A percentile compares a stretch with the other conserved stretches of the same genome.
Conservation (phyloP, 2,329 filamentous ascomycete species). For the Aspergillus fructus region DNA sequence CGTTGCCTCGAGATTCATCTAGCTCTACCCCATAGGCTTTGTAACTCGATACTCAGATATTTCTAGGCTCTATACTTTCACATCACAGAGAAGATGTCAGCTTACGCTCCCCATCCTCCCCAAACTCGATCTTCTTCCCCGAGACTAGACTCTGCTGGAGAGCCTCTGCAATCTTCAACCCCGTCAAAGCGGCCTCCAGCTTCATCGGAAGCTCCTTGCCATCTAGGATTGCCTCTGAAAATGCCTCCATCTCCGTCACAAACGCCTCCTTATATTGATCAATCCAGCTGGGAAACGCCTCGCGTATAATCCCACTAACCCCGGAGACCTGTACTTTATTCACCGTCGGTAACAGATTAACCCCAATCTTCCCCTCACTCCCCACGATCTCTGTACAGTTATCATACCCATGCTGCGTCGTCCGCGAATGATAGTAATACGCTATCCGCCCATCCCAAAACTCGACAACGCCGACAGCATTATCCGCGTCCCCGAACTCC, state of each 20-base stretch:
- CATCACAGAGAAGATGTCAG: no score
- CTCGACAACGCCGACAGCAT: conserved; percentile 64
- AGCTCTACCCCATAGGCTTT: no score
- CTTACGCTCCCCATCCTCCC: conserved; percentile 48
- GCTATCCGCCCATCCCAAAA: conserved; percentile 64
- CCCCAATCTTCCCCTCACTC: conserved; percentile 61
- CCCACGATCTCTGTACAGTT: conserved; percentile 68
- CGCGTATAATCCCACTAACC: conserved; percentile 53
- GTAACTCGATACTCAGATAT: no score
- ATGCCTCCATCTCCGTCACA: conserved; percentile 64
- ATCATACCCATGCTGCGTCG: conserved; percentile 68
- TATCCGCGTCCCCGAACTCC: conserved; percentile 61
- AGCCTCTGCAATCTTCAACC: conserved; percentile 59
- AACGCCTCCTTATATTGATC: conserved; percentile 65
- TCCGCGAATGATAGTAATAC: conserved; percentile 62
- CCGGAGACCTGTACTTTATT: conserved; percentile 58
- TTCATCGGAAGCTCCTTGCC: conserved; percentile 55
- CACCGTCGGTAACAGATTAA: conserved; percentile 60
- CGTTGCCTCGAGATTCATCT: no score
- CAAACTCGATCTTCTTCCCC: conserved; percentile 59
- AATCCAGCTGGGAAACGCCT: conserved; percentile 64
- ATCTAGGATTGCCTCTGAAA: conserved; percentile 60
- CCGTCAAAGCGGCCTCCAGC: conserved; percentile 56
- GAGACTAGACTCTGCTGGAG: conserved; percentile 58
- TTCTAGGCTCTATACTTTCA: no score